Evolutionary conservation across 2,329 filamentous ascomycete genomes (phyloP).

Genomic region (Penicillium sp.): DNA sequence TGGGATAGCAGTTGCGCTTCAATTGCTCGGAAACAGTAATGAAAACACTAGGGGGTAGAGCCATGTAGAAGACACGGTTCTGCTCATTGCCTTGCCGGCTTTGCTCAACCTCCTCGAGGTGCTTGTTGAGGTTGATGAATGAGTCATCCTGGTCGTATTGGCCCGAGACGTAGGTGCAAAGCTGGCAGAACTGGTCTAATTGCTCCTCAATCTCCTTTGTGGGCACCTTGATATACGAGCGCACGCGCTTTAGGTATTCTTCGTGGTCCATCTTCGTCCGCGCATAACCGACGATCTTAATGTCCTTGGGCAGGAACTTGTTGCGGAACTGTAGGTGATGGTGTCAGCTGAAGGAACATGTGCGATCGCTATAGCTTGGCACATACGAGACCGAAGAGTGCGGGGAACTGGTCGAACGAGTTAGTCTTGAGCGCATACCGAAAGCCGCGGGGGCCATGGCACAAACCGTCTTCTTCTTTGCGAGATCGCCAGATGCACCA

Average conservation of each 20-base stretch:
- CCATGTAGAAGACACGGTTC: constrained; percentile 98
- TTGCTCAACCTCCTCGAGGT: constrained; percentile 79
- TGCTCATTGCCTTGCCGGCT: constrained; percentile 66
- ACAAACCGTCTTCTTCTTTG: constrained; percentile 98
- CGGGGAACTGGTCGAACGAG: constrained; percentile 66
- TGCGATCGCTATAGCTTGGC: background rate
- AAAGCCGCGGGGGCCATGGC: constrained; percentile 5
- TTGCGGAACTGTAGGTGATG: constrained; percentile 72
- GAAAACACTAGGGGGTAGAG: constrained; percentile 94
- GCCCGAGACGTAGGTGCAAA: constrained; percentile 92
- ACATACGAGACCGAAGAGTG: constrained; percentile 93
- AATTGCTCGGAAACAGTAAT: constrained; percentile 95
- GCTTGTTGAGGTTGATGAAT: constrained; percentile 77
- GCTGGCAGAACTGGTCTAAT: constrained; percentile 77
- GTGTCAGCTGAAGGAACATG: constrained; percentile 13
- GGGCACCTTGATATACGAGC: constrained; percentile 97
- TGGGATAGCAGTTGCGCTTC: constrained; percentile 95
- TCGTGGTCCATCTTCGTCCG: constrained; percentile 98
- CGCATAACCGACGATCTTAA: constrained; percentile 97
- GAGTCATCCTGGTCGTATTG: constrained; percentile 97
- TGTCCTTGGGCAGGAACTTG: constrained; percentile 94
- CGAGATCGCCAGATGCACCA: constrained; percentile 92
- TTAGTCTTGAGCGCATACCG: constrained; percentile 19
- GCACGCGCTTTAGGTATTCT: constrained; percentile 90
- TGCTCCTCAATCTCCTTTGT: constrained; percentile 97